Evolutionary conservation across 495 filamentous ascomycete genomes (phyloP).

Genomic region (Ramalina intermedia): DNA sequence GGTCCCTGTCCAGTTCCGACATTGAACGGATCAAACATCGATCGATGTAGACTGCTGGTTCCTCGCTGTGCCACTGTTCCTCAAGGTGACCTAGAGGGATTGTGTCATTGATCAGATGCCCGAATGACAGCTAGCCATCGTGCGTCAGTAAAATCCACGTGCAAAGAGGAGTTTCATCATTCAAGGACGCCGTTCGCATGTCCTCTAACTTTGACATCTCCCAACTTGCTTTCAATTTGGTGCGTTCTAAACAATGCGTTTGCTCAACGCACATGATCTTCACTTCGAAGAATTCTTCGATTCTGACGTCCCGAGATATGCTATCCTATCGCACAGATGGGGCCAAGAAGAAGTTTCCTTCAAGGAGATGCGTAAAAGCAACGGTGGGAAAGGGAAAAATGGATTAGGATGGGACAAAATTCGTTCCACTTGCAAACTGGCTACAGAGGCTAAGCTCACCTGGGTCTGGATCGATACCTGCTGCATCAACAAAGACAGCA

Average conservation of each 20-base stretch:
- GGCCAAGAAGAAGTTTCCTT: conserved; percentile 19
- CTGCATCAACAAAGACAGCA: conserved; percentile 29
- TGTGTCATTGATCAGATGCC: too few relatives aligned
- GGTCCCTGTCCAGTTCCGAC: too few relatives aligned
- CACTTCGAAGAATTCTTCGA: conserved; percentile 23
- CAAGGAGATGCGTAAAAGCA: conserved; percentile 14
- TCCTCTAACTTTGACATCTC: too few relatives aligned
- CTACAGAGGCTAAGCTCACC: conserved; percentile 5
- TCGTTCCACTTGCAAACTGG: conserved; percentile 9
- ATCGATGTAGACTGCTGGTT: too few relatives aligned
- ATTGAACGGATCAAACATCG: too few relatives aligned
- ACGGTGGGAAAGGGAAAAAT: background rate
- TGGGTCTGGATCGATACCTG: conserved; percentile 32
- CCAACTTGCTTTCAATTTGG: too few relatives aligned
- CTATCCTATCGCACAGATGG: conserved; percentile 25
- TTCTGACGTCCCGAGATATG: conserved; percentile 15
- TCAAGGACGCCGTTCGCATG: too few relatives aligned
- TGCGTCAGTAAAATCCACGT: too few relatives aligned
- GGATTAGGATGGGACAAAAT: conserved; percentile 19
- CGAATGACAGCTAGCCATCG: too few relatives aligned
- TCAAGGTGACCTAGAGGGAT: too few relatives aligned
- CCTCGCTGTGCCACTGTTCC: too few relatives aligned
- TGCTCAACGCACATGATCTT: conserved; percentile 27
- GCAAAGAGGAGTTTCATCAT: too few relatives aligned
- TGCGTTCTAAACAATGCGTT: conserved; percentile 20